These are phyloP conservation scores for Tanacetum coccineum DNA, from an alignment of 129 eudicot genomes.

Conservation along the genomic window DNA sequence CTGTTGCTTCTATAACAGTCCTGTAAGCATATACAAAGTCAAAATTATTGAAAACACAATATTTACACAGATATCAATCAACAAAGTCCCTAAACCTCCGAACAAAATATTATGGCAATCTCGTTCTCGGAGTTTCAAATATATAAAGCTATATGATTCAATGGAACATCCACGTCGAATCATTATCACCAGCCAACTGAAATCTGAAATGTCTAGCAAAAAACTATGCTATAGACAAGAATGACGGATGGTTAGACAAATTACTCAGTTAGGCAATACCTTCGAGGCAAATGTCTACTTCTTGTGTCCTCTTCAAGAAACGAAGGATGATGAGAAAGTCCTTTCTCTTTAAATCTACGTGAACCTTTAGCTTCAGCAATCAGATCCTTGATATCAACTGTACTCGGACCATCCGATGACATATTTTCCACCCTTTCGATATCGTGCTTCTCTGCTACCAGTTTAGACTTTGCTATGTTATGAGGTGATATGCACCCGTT, in stretches of 20 bases:
- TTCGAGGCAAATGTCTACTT: constrained; percentile 35
- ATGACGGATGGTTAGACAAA: not conserved
- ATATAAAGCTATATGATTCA: not conserved
- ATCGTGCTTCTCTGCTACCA: constrained; percentile 32
- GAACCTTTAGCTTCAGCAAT: constrained; percentile 36
- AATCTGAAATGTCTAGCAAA: not conserved
- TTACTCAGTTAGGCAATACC: constrained; percentile 29
- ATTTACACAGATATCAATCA: not conserved
- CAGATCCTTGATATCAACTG: constrained; percentile 39
- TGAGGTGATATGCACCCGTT: constrained; percentile 78
- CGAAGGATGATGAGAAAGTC: constrained; percentile 31
- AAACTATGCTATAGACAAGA: not conserved
- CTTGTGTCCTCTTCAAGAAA: constrained; percentile 31
- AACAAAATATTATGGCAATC: not conserved
- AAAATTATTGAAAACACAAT: not conserved
- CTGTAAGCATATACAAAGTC: constrained; percentile 33
- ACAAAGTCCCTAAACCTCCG: not conserved
- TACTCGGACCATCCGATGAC: constrained; percentile 22
- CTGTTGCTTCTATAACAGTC: constrained; percentile 32
- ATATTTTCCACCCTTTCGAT: constrained; percentile 15
- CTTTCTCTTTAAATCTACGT: constrained; percentile 48
- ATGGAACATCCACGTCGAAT: not conserved
- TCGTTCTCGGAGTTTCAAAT: not conserved
- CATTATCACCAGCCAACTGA: not conserved
- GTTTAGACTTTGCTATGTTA: constrained; percentile 58